phyloP scores from a whole-genome alignment of 208 protist genomes.

The Porcisia deanei region DNA sequence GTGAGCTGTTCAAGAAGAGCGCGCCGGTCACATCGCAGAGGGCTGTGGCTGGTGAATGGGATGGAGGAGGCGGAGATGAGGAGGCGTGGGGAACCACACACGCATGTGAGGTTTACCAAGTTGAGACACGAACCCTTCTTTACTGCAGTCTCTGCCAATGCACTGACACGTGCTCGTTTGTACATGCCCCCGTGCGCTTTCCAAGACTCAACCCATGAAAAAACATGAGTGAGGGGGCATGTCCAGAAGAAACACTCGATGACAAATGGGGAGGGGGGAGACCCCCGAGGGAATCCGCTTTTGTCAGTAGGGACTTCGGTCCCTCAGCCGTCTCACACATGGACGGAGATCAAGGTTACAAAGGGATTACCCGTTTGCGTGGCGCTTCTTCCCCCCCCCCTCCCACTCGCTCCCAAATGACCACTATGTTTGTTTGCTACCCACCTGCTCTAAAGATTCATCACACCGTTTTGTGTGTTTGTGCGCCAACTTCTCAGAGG shows the following conservation, averaged over 20 bases:
- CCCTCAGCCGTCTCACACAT: background rate
- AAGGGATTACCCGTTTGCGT: background rate
- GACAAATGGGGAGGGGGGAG: background rate
- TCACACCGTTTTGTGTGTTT: constrained; percentile 9
- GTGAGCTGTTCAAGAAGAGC: background rate
- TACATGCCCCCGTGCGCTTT: too few relatives aligned
- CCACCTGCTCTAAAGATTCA: background rate
- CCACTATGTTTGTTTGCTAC: background rate
- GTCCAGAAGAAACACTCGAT: too few relatives aligned
- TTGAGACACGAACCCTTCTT: too few relatives aligned
- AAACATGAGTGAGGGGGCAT: background rate
- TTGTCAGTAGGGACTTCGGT: background rate
- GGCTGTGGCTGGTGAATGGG: background rate
- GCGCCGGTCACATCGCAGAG: background rate
- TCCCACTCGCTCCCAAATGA: background rate
- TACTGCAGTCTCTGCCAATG: too few relatives aligned
- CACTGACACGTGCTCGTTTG: too few relatives aligned
- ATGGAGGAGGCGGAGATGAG: background rate
- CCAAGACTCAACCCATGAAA: too few relatives aligned
- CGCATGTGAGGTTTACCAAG: too few relatives aligned
- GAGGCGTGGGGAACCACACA: background rate
- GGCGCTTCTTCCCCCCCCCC: background rate
- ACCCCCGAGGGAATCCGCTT: background rate
- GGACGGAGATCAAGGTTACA: background rate
- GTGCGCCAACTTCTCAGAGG: constrained; percentile 24